Evolutionary conservation across 257 asterid genomes (phyloP).

Genomic region (Solanum chmielewskii): DNA sequence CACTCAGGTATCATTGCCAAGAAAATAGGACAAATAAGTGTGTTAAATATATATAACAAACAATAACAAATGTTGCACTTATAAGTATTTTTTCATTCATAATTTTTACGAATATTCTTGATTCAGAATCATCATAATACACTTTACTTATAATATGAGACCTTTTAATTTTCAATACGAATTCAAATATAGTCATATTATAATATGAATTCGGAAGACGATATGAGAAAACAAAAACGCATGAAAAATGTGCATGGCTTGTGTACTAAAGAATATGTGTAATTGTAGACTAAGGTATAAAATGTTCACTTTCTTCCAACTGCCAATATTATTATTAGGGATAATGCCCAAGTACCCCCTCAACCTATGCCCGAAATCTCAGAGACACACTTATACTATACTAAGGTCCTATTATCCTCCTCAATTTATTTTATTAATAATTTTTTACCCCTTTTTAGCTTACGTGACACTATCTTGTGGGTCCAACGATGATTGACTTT

Average conservation of each 20-base stretch:
- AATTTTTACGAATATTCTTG: fast-evolving
- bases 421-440: too few species aligned
- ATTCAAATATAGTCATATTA: too few species aligned
- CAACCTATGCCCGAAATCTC: too few species aligned
- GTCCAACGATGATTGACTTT: too few species aligned
- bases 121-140: fast-evolving
- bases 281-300: not conserved
- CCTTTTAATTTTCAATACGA: fast-evolving
- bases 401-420: too few species aligned
- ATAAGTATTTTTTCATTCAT: too few species aligned
- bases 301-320: not conserved
- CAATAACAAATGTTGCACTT: fast-evolving
- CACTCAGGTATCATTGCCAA: not conserved
- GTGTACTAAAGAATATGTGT: not conserved
- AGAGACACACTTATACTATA: too few species aligned
- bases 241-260: not conserved
- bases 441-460: too few species aligned
- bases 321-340: not conserved
- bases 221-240: not conserved
- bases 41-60: not conserved
- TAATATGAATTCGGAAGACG: fast-evolving
- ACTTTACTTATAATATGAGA: too few species aligned
- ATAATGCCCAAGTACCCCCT: too few species aligned
- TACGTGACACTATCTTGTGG: too few species aligned
- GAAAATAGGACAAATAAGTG: not conserved